Evolutionary conservation across 768 basidiomycete genomes (phyloP).

Genomic region (Hypholoma fasciculare): DNA sequence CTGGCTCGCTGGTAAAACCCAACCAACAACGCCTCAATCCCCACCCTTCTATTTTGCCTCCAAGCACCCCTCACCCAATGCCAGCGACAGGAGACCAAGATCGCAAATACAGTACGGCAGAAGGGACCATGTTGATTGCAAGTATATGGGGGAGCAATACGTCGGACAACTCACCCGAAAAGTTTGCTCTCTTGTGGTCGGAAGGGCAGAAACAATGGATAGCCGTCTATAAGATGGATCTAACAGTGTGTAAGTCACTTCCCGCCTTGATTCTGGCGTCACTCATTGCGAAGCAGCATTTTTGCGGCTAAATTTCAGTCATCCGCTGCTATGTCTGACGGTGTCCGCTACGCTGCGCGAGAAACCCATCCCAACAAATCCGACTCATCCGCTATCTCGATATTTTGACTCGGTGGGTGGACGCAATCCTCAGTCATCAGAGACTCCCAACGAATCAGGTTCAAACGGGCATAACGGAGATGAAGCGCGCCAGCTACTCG

Average conservation of each 20-base stretch:
- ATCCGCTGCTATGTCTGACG: constrained; percentile 85
- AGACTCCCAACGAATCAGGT: constrained; percentile 24
- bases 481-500: constrained; percentile 50
- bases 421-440: constrained; percentile 36
- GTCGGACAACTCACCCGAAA: constrained; percentile 46
- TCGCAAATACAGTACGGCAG: constrained; percentile 71
- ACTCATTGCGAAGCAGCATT: constrained; percentile 51
- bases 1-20: constrained; percentile 40
- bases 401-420: constrained; percentile 38
- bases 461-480: constrained; percentile 35
- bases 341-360: constrained; percentile 88
- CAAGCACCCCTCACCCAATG: constrained; percentile 81
- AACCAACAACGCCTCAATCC: constrained; percentile 36
- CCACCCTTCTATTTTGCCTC: constrained; percentile 75
- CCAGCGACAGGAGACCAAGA: constrained; percentile 75
- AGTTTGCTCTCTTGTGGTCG: constrained; percentile 69
- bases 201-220: constrained; percentile 64
- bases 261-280: constrained; percentile 5
- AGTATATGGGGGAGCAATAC: constrained; percentile 73
- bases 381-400: constrained; percentile 42
- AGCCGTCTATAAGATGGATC: constrained; percentile 74
- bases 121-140: constrained; percentile 73
- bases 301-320: constrained; percentile 61
- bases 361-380: constrained; percentile 51
- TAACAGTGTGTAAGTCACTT: constrained; percentile 72